phyloP scores from a whole-genome alignment of 148 eudicot species.

The Heliamphora exappendiculata region DNA sequence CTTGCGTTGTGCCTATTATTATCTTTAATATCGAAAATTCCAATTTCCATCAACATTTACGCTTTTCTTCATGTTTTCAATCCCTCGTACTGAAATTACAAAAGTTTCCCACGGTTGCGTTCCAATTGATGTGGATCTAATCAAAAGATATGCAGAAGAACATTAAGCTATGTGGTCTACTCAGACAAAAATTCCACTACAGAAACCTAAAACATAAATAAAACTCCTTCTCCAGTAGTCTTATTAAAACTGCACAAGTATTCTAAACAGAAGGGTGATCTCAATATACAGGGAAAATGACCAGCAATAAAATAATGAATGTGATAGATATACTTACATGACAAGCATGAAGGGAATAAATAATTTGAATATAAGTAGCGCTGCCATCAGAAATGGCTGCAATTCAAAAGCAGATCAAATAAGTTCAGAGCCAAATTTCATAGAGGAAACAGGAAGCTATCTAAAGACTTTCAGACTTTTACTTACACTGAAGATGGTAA shows the following conservation, averaged over 20 bases:
- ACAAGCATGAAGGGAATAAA: slow-evolving; percentile 92
- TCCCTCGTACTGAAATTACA: neutral
- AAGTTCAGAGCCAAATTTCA: slow-evolving; percentile 14
- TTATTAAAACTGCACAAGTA: neutral
- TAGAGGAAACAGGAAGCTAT: neutral
- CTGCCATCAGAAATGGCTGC: slow-evolving; percentile 98
- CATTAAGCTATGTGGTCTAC: neutral
- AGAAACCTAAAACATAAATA: neutral
- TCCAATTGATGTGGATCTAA: neutral
- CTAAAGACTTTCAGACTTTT: neutral
- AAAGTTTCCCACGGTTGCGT: neutral
- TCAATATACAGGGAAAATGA: neutral
- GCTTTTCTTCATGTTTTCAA: neutral
- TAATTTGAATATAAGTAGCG: slow-evolving; percentile 83
- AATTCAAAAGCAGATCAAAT: slow-evolving; percentile 21
- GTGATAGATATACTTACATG: slow-evolving; percentile 55
- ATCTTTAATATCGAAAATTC: neutral
- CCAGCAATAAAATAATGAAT: neutral
- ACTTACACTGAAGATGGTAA: slow-evolving; percentile 91
- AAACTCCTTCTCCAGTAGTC: neutral
- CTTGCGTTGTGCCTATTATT: neutral
- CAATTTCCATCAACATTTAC: neutral
- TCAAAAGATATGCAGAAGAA: neutral
- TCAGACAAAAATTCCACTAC: neutral
- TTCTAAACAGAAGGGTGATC: neutral